These are phyloP conservation scores for Agaricales sp. DNA, from an alignment of 1,284 basidiomycete species.

Conservation along the genomic window DNA sequence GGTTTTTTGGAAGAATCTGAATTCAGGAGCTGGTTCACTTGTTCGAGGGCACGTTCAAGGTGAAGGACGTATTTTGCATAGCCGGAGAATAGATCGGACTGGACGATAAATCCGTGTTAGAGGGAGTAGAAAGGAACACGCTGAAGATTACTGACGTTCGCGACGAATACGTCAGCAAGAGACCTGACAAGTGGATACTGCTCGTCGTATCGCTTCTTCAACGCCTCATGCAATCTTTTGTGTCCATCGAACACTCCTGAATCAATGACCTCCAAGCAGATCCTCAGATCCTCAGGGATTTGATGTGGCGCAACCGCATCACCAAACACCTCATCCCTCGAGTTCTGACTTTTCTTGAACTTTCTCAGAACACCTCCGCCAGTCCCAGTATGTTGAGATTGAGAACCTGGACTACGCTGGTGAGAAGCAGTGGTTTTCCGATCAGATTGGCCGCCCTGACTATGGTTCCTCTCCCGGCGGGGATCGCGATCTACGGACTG, in stretches of 20 bases:
- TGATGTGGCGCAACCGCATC: slow-evolving; percentile 58
- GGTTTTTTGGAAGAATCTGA: slow-evolving; percentile 61
- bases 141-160: slow-evolving; percentile 80
- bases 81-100: slow-evolving; percentile 88
- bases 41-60: slow-evolving; percentile 80
- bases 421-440: slow-evolving; percentile 26
- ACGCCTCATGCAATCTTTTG: slow-evolving; percentile 67
- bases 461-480: slow-evolving; percentile 36
- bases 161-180: slow-evolving; percentile 87
- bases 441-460: slow-evolving; percentile 26
- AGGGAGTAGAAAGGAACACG: slow-evolving; percentile 9
- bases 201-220: slow-evolving; percentile 84
- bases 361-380: slow-evolving; percentile 39
- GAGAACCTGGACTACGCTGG: slow-evolving; percentile 28
- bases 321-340: slow-evolving; percentile 33
- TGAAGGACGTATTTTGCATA: slow-evolving; percentile 90
- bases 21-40: slow-evolving; percentile 74
- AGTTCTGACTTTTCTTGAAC: slow-evolving; percentile 52
- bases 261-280: slow-evolving; percentile 79
- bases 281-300: slow-evolving; percentile 77
- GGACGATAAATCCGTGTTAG: slow-evolving; percentile 9
- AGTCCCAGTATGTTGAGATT: not conserved
- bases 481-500: slow-evolving; percentile 46
- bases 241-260: slow-evolving; percentile 83
- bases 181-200: slow-evolving; percentile 88